Evolutionary conservation across 345 rosid genomes (phyloP).

Genomic region (Pelargonium nanum): DNA sequence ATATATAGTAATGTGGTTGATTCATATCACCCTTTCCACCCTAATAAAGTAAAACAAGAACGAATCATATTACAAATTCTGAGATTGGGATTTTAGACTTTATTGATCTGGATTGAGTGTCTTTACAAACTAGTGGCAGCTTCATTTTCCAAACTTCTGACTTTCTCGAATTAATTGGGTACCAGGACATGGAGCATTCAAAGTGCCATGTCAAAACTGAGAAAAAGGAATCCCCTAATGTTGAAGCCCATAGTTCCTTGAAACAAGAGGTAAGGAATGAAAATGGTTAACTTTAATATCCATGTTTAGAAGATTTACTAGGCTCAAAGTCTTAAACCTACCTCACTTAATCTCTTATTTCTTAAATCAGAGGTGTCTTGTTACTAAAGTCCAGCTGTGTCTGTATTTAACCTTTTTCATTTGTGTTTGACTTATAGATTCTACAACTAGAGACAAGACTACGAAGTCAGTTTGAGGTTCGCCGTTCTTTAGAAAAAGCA

Average conservation of each 20-base stretch:
- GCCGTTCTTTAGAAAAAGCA: slow-evolving; percentile 69
- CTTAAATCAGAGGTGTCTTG: too few relatives aligned
- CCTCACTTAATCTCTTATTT: not conserved
- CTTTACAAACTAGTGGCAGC: not conserved
- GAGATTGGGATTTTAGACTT: slow-evolving; percentile 7
- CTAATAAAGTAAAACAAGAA: too few relatives aligned
- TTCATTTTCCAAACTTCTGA: not conserved
- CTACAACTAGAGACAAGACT: slow-evolving; percentile 69
- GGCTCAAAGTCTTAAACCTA: not conserved
- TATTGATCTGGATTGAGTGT: slow-evolving; percentile 3
- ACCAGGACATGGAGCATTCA: slow-evolving; percentile 52
- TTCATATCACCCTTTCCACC: not conserved
- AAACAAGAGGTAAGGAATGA: slow-evolving; percentile 69
- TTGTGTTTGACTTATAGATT: slow-evolving; percentile 36
- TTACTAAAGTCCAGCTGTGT: too few relatives aligned
- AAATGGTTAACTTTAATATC: not conserved
- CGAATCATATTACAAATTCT: not conserved
- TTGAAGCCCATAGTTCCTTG: slow-evolving; percentile 47
- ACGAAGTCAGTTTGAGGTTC: slow-evolving; percentile 68
- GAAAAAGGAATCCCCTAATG: slow-evolving; percentile 32
- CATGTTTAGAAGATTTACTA: not conserved
- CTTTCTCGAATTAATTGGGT: slow-evolving; percentile 13
- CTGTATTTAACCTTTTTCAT: too few relatives aligned
- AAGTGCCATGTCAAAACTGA: slow-evolving; percentile 29
- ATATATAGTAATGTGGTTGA: not conserved